Conservation (phyloP, 148 eudicot genomes). For the Diospyros lotus region DNA sequence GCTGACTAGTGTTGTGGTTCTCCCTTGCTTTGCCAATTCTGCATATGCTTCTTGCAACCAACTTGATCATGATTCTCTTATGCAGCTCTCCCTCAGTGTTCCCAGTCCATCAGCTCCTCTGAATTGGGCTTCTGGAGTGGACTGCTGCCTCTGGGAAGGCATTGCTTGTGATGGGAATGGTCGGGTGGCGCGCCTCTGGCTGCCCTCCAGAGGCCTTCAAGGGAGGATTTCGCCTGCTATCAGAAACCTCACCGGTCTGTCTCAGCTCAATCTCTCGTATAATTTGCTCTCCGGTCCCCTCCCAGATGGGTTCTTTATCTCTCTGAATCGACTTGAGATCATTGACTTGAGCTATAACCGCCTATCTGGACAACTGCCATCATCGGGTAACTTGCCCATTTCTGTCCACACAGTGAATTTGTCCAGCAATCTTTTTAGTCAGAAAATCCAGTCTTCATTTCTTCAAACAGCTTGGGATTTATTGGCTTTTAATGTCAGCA, state of each 20-base stretch:
- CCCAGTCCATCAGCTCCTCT: slow-evolving; percentile 26
- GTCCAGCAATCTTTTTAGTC: slow-evolving; percentile 34
- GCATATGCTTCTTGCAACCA: slow-evolving; percentile 35
- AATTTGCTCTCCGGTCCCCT: slow-evolving; percentile 22
- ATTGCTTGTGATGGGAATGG: slow-evolving; percentile 14
- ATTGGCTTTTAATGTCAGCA: slow-evolving; percentile 26
- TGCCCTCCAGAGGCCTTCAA: slow-evolving; percentile 18
- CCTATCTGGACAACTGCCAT: slow-evolving; percentile 6
- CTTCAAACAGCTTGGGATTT: slow-evolving; percentile 10
- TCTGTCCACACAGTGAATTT: slow-evolving; percentile 18
- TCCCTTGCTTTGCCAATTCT: slow-evolving; percentile 19
- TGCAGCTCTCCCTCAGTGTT: slow-evolving; percentile 29
- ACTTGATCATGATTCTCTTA: slow-evolving; percentile 43
- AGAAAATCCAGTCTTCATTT: slow-evolving; percentile 10
- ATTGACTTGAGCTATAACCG: slow-evolving; percentile 27
- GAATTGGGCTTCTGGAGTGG: slow-evolving; percentile 31
- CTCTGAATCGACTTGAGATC: slow-evolving; percentile 14
- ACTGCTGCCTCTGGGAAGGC: slow-evolving; percentile 39
- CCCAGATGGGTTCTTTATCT: slow-evolving; percentile 14
- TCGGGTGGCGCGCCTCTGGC: slow-evolving; percentile 17
- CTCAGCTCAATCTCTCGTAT: slow-evolving; percentile 18
- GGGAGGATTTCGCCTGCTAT: slow-evolving; percentile 18
- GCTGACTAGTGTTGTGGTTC: neutral
- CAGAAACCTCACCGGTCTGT: slow-evolving; percentile 15
- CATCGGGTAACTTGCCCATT: neutral